Base-by-base conservation (phyloP, 2,329 filamentous ascomycete genomes). In the Penicillium sp. region DNA sequence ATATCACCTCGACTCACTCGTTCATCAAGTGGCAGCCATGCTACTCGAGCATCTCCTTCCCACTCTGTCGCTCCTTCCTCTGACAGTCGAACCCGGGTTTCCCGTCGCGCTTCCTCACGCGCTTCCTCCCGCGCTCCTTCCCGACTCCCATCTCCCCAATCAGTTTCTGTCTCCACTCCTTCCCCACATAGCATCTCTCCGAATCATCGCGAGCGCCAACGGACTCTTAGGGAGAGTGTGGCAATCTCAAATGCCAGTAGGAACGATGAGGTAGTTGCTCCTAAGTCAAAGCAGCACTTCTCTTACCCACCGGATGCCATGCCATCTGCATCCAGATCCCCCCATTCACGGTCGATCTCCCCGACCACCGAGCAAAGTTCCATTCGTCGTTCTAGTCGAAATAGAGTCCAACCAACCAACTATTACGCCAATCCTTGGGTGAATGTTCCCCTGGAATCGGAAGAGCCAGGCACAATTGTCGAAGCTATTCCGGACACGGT, bases 361-460 rank as follows among this genome's bases (percentile, higher is more conserved):
- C 40, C 53, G 20, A 24, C 38, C 9, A 18, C 35, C 3, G 54
- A 56, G n/a, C 29, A 35, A 22, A 45, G 14, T 16, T 13, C 11
- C 16, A 47, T 42, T n/a, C 68, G 68, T 35, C 70, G 73, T 4
- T 69, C 72, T 31, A 46, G 55, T 51, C 68, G 73, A 18, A 55
- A 62, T 35, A 66, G 60, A 53, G 64, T 49, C 6, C 65, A 61
- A 4, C 70, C 71, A 2, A 43, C 16, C 1, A 74, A 74, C 20
- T 75, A 76, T 47, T 74, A 69, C 46, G 54, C 64, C 14, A 43
- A 51, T 16, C 49, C 49, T 24, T 51, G 49, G 49, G 38, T 24
- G 8, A 64, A 55, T 31, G 32, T 58, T 7, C 51, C 57, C 7
- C 59, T 69, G 38, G 52, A 37, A 4, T 53, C 58, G 3, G 58